These are phyloP conservation scores for Metarhizium brunneum DNA, from an alignment of 2,329 filamentous ascomycete genomes.

Conservation along the genomic window DNA sequence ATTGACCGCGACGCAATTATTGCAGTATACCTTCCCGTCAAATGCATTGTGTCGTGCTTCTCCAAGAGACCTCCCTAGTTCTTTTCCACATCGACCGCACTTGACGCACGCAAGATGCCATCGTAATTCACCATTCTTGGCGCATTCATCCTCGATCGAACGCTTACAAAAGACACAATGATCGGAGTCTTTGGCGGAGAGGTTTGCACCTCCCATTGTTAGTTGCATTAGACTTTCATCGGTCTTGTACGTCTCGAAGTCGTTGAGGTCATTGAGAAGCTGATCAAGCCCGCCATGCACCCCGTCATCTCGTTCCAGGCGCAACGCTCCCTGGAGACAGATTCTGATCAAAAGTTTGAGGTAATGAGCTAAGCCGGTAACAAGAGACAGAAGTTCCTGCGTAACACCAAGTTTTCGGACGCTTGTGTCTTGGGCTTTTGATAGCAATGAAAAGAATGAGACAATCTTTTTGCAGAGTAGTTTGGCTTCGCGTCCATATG, in stretches of 20 bases:
- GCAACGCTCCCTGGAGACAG: slow-evolving; percentile 85
- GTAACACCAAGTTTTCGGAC: slow-evolving; percentile 88
- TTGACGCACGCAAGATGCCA: slow-evolving; percentile 80
- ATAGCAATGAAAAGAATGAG: slow-evolving; percentile 89
- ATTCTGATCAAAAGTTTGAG: slow-evolving; percentile 96
- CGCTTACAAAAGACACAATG: slow-evolving; percentile 74
- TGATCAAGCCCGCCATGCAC: slow-evolving; percentile 66
- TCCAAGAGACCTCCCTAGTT: slow-evolving; percentile 59
- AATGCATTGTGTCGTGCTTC: slow-evolving; percentile 63
- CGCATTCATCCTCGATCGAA: slow-evolving; percentile 91
- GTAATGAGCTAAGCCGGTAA: slow-evolving; percentile 93
- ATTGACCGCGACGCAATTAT: slow-evolving; percentile 49
- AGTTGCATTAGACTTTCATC: slow-evolving; percentile 62
- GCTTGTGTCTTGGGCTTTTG: slow-evolving; percentile 89
- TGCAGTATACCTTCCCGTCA: slow-evolving; percentile 64
- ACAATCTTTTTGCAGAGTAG: slow-evolving; percentile 99
- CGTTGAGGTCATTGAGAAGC: slow-evolving; percentile 75
- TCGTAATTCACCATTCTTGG: slow-evolving; percentile 61
- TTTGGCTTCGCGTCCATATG: slow-evolving; percentile 93
- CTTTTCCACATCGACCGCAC: slow-evolving; percentile 56
- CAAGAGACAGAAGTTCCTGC: slow-evolving; percentile 93
- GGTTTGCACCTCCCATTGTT: slow-evolving; percentile 52
- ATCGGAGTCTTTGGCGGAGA: slow-evolving; percentile 72
- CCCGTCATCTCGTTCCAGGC: slow-evolving; percentile 75
- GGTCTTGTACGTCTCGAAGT: slow-evolving; percentile 68